These are phyloP conservation scores for Fraxinus albicans DNA, from an alignment of 305 asterid species.

Conservation along the genomic window DNA sequence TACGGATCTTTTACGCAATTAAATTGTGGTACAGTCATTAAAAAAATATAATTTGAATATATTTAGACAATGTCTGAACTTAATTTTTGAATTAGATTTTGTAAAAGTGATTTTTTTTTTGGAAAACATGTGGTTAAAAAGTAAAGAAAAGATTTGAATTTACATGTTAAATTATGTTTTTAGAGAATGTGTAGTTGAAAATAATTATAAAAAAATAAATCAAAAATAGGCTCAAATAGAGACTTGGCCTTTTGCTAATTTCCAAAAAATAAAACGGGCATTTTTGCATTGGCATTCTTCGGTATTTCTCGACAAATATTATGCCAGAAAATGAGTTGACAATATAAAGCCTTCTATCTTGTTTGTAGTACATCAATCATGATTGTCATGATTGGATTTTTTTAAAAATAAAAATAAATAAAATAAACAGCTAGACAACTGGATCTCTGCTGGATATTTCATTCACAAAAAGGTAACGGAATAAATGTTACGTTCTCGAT, in stretches of 20 bases:
- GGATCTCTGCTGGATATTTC: neutral
- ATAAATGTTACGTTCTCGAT: neutral
- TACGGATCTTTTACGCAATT: no score
- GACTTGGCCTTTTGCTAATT: neutral
- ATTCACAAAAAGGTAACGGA: neutral
- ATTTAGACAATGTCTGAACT: no score
- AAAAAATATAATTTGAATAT: no score
- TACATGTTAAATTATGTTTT: no score
- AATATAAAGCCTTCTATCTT: neutral
- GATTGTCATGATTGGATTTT: slow-evolving; percentile 31
- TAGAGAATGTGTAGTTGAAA: no score
- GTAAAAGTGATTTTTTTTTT: no score
- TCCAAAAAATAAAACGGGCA: neutral
- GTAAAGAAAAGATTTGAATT: no score
- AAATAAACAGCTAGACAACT: neutral
- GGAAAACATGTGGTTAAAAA: no score
- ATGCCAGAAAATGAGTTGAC: neutral
- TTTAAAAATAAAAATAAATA: neutral
- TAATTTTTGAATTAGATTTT: no score
- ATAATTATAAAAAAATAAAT: no score
- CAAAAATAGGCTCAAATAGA: neutral
- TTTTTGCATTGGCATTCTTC: neutral
- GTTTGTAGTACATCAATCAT: slow-evolving; percentile 15
- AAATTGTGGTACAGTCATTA: no score
- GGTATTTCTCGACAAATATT: neutral